Conservation (phyloP, 305 asterid species). For the Fraxinus ornus region DNA sequence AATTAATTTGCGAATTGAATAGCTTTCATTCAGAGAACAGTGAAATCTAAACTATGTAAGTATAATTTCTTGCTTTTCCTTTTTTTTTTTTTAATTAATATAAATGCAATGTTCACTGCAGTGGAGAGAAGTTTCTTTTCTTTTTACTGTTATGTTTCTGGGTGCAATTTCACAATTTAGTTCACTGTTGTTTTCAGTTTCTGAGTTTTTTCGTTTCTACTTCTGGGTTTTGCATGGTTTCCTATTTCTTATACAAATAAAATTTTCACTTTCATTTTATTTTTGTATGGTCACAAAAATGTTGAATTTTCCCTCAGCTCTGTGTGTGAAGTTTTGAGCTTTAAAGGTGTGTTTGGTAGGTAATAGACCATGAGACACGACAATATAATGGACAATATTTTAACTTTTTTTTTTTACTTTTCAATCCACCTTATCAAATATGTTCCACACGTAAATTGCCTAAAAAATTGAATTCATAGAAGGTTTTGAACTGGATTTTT, state of each 20-base stretch:
- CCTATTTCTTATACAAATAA: neutral
- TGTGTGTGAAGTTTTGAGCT: neutral
- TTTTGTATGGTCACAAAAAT: slow-evolving; percentile 16
- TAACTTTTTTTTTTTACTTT: neutral
- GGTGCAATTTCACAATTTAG: neutral
- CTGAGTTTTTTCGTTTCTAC: neutral
- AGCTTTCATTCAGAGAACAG: slow-evolving; percentile 3
- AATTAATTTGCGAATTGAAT: neutral
- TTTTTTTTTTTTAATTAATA: neutral
- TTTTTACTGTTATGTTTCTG: slow-evolving; percentile 14
- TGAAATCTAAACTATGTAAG: slow-evolving; percentile 29
- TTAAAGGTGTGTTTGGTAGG: neutral
- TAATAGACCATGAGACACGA: neutral
- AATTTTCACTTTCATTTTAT: neutral
- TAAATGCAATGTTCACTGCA: neutral
- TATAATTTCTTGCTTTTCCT: slow-evolving; percentile 2
- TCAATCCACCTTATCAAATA: neutral
- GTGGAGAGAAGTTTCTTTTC: neutral
- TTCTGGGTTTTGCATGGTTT: slow-evolving; percentile 28
- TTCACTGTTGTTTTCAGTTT: neutral
- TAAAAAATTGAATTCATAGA: slow-evolving; percentile 2
- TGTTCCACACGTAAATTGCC: neutral
- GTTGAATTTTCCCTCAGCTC: neutral
- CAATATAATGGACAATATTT: neutral
- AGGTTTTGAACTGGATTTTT: neutral